phyloP scores from a whole-genome alignment of 352 stramenopile genomes.

The Phytophthora citrophthora region DNA sequence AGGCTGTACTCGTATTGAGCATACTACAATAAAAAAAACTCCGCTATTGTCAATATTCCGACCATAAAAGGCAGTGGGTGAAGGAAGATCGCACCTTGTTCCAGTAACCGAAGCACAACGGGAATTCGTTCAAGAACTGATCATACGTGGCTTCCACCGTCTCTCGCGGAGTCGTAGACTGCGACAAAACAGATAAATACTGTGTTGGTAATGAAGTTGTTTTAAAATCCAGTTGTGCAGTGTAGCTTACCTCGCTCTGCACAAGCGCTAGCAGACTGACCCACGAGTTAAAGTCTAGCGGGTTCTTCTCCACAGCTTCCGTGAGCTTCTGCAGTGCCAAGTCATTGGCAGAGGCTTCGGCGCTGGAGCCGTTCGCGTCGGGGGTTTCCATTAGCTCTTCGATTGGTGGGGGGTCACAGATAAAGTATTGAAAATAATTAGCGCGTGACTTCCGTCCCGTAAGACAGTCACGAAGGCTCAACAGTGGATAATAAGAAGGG shows the following conservation, averaged over 20 bases:
- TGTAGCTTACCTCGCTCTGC: conserved; percentile 59
- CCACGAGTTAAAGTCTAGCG: conserved; percentile 85
- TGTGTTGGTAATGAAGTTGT: too few relatives aligned
- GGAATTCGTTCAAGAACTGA: conserved; percentile 75
- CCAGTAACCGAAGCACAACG: conserved; percentile 88
- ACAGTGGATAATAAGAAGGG: conserved; percentile 17
- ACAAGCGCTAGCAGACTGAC: conserved; percentile 73
- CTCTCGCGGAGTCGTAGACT: conserved; percentile 51
- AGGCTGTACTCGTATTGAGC: conserved; percentile 70
- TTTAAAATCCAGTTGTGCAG: neutral
- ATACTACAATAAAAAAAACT: conserved; percentile 45
- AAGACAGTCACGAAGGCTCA: neutral
- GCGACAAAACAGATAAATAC: neutral
- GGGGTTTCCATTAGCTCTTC: conserved; percentile 35
- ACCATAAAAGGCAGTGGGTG: neutral
- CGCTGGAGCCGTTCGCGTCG: conserved; percentile 7
- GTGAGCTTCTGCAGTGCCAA: conserved; percentile 53
- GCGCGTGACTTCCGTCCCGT: conserved; percentile 24
- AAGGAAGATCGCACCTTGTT: conserved; percentile 63
- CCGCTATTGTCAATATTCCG: neutral
- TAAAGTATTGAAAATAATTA: conserved; percentile 4
- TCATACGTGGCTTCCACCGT: conserved; percentile 75
- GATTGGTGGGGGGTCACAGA: conserved; percentile 29
- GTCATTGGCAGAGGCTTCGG: conserved; percentile 23
- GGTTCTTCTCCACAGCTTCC: conserved; percentile 66